Percentiles rank a stretch among this genome's conserved stretches.
These are phyloP conservation scores for Boletus bicolor DNA, from an alignment of 768 basidiomycete genomes.

Conservation along the genomic window DNA sequence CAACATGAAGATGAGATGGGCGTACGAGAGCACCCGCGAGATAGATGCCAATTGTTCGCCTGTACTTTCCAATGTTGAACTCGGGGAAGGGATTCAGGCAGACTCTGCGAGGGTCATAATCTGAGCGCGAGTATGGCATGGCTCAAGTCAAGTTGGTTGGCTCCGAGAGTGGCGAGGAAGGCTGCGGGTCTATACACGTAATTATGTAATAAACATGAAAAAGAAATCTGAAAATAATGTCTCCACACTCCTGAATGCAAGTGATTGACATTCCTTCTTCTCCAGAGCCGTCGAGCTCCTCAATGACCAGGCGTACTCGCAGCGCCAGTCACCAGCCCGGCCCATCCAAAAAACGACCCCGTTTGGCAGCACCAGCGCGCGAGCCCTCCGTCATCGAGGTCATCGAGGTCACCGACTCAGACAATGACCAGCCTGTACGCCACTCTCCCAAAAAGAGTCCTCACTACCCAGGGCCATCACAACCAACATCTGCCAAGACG, in stretches of 20 bases:
- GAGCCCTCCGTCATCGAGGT: conserved; percentile 27
- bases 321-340: conserved; percentile 21
- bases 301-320: conserved; percentile 15
- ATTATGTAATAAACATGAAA: conserved; percentile 19
- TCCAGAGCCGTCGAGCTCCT: conserved; percentile 15
- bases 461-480: neutral
- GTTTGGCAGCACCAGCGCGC: neutral
- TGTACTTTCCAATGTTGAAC: conserved; percentile 69
- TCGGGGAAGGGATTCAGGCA: conserved; percentile 86
- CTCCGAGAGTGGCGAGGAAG: neutral
- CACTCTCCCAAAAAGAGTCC: neutral
- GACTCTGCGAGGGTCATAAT: conserved; percentile 85
- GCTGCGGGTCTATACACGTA: neutral
- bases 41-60: conserved; percentile 84
- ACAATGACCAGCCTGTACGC: conserved; percentile 31
- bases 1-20: conserved; percentile 16
- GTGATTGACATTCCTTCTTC: conserved; percentile 29
- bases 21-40: conserved; percentile 87
- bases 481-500: conserved; percentile 6
- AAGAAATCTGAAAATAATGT: neutral
- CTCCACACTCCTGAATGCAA: conserved; percentile 10
- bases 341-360: conserved; percentile 14
- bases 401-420: conserved; percentile 54
- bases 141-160: neutral
- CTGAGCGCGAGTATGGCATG: conserved; percentile 58